These are phyloP conservation scores for Castanopsis chinensis DNA, from an alignment of 306 rosid species.

Conservation along the genomic window DNA sequence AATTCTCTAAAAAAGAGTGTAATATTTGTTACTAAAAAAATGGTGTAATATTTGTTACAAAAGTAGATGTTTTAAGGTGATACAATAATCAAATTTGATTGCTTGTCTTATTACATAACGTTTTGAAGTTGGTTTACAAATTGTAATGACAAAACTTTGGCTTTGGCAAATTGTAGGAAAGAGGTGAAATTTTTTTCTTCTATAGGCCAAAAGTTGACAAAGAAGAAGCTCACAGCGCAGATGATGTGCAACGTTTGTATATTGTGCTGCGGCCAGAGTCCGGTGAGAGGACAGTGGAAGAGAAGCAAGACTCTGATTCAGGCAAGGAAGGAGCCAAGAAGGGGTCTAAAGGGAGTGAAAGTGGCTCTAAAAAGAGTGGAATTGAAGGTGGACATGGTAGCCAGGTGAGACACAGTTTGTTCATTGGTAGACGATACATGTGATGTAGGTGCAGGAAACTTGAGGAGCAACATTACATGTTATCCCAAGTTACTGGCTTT, in stretches of 20 bases:
- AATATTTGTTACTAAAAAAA: too few species aligned
- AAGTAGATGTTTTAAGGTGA: too few species aligned
- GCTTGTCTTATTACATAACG: too few species aligned
- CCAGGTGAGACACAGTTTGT: constrained; percentile 24
- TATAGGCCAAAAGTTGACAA: constrained; percentile 47
- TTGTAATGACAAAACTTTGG: background rate
- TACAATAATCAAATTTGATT: too few species aligned
- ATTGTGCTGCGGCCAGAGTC: constrained; percentile 46
- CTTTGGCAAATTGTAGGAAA: constrained; percentile 33
- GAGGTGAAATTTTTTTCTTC: constrained; percentile 66
- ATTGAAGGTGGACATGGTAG: constrained; percentile 38
- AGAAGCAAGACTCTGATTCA: constrained; percentile 24
- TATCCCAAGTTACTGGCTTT: background rate
- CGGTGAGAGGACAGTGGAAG: constrained; percentile 45
- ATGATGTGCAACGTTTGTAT: constrained; percentile 58
- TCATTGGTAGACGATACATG: background rate
- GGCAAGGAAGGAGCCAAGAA: constrained; percentile 39
- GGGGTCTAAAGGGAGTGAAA: background rate
- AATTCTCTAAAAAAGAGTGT: too few species aligned
- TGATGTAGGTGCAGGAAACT: too few species aligned
- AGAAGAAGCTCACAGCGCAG: constrained; percentile 52
- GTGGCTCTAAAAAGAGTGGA: background rate
- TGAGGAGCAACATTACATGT: too few species aligned
- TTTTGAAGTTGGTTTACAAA: background rate
- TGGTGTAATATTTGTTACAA: too few species aligned